A percentile compares a stretch with the other conserved stretches of the same genome.
These are phyloP conservation scores for Amylocarpus encephaloides DNA, from an alignment of 2,329 filamentous ascomycete species.

Conservation along the genomic window DNA sequence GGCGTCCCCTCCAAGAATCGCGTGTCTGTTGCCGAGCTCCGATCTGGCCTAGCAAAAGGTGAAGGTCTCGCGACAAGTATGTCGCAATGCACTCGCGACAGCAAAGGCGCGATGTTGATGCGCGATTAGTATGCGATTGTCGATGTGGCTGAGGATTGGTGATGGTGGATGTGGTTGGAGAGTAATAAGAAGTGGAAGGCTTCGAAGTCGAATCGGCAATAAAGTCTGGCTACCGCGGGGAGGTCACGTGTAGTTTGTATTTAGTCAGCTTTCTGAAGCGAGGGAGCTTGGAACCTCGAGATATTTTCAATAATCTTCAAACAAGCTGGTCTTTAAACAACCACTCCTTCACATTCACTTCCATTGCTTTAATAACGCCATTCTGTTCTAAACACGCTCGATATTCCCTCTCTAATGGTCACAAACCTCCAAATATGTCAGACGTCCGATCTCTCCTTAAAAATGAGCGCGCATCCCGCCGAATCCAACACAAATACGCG, in stretches of 20 bases:
- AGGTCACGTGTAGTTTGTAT: not conserved
- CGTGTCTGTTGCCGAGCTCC: not conserved
- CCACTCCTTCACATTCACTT: not conserved
- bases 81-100: constrained; percentile 5
- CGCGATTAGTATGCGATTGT: constrained; percentile 1
- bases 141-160: constrained; percentile 1
- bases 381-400: not conserved
- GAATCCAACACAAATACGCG: constrained; percentile 64
- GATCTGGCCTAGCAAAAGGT: not conserved
- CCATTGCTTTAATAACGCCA: not conserved
- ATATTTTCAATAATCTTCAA: not conserved
- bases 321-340: not conserved
- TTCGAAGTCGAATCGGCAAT: constrained; percentile 8
- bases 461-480: constrained; percentile 67
- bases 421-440: constrained; percentile 48
- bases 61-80: not conserved
- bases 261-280: constrained; percentile 3
- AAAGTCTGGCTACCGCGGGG: constrained; percentile 7
- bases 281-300: constrained; percentile 2
- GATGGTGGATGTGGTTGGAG: constrained; percentile 6
- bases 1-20: constrained; percentile 12
- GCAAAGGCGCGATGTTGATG: not conserved
- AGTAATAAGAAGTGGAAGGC: not conserved
- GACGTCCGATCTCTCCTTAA: constrained; percentile 76
- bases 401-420: not conserved